These are phyloP conservation scores for Stephanodiscus triporus DNA, from an alignment of 108 stramenopile species.

Conservation along the genomic window DNA sequence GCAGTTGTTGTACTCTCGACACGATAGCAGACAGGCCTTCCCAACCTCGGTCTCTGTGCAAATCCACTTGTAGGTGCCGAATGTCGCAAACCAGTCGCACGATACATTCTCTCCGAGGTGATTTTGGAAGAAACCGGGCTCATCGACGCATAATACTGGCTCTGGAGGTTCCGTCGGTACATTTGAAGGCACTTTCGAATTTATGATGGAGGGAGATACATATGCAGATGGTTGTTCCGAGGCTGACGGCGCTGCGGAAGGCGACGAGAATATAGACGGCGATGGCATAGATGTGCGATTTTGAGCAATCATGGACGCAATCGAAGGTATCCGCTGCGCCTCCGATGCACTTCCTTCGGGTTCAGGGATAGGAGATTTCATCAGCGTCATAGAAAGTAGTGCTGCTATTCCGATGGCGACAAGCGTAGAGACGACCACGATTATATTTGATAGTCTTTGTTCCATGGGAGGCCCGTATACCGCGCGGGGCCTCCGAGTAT, in stretches of 20 bases:
- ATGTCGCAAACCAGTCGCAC: conserved; percentile 35
- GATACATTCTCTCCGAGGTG: conserved; percentile 26
- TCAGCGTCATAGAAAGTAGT: conserved; percentile 7
- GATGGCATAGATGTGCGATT: not conserved
- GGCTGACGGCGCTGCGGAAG: not conserved
- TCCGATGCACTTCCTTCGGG: not conserved
- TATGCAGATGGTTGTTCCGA: not conserved
- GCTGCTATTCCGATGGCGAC: conserved; percentile 19
- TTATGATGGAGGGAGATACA: not conserved
- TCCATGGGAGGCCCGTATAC: not conserved
- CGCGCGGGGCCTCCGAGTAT: conserved; percentile 18
- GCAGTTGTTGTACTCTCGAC: conserved; percentile 25
- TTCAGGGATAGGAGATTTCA: conserved; percentile 9
- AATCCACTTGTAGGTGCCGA: conserved; percentile 14
- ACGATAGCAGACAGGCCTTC: conserved; percentile 28
- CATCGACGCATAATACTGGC: conserved; percentile 23
- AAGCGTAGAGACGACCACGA: conserved; percentile 15
- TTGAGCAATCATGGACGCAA: not conserved
- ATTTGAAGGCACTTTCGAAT: not conserved
- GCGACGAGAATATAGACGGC: not conserved
- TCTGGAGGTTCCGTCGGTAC: conserved; percentile 15
- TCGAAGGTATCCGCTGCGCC: conserved; percentile 1
- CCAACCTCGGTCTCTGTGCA: conserved; percentile 40
- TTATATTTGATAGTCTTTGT: conserved; percentile 4
- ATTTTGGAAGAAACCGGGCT: conserved; percentile 31